phyloP scores from a whole-genome alignment of 495 filamentous ascomycete genomes.

The Hyphodiscus hymeniophilus region DNA sequence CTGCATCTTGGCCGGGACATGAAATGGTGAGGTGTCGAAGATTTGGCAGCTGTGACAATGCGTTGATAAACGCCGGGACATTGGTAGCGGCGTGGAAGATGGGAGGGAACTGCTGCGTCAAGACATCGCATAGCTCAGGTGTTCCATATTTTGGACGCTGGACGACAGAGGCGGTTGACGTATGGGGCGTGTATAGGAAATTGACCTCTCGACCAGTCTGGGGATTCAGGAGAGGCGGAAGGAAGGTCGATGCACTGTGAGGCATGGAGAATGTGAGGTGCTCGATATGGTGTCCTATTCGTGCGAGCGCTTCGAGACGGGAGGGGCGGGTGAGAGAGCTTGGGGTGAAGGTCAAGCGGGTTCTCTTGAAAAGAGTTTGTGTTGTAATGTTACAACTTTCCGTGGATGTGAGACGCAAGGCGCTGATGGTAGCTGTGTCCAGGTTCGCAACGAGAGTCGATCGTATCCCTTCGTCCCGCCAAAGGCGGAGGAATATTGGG shows the following conservation, averaged over 20 bases:
- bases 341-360: slow-evolving; percentile 55
- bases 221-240: slow-evolving; percentile 67
- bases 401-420: slow-evolving; percentile 38
- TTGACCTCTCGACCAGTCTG: slow-evolving; percentile 59
- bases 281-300: slow-evolving; percentile 64
- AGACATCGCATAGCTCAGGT: slow-evolving; percentile 47
- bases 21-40: slow-evolving; percentile 62
- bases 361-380: slow-evolving; percentile 43
- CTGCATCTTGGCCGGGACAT: slow-evolving; percentile 59
- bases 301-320: slow-evolving; percentile 57
- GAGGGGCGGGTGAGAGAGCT: slow-evolving; percentile 61
- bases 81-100: slow-evolving; percentile 82
- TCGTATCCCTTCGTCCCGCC: slow-evolving; percentile 41
- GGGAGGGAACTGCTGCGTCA: slow-evolving; percentile 72
- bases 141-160: slow-evolving; percentile 55
- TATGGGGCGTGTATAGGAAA: slow-evolving; percentile 68
- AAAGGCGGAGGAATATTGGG: slow-evolving; percentile 32
- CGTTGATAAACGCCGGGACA: slow-evolving; percentile 65
- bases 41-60: slow-evolving; percentile 52
- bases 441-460: slow-evolving; percentile 42
- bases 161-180: slow-evolving; percentile 36
- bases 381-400: slow-evolving; percentile 45
- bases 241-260: slow-evolving; percentile 62
- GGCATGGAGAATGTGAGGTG: slow-evolving; percentile 62
- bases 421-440: slow-evolving; percentile 40